These are phyloP conservation scores for Rhizopogon salebrosus DNA, from an alignment of 768 basidiomycete species.

Conservation along the genomic window DNA sequence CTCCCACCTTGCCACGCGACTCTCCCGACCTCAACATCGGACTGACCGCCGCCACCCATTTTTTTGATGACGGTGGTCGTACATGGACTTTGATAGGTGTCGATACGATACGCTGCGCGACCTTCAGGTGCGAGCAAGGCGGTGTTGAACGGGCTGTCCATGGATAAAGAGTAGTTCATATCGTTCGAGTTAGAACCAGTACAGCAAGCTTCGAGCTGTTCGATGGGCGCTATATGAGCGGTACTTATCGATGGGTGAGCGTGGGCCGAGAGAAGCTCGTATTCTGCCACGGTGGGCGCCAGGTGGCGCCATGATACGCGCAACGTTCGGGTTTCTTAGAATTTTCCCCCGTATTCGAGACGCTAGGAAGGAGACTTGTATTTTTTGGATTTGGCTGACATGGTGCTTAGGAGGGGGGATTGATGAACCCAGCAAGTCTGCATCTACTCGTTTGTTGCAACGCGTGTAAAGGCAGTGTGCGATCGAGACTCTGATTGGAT, in stretches of 20 bases:
- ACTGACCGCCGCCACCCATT: conserved; percentile 18
- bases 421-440: conserved; percentile 8
- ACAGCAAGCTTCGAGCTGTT: neutral
- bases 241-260: conserved; percentile 7
- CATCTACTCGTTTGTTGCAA: conserved; percentile 12
- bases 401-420: neutral
- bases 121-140: conserved; percentile 25
- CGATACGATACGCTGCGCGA: conserved; percentile 23
- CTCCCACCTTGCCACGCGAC: conserved; percentile 26
- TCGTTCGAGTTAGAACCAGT: neutral
- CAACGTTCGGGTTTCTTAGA: conserved; percentile 2
- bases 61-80: conserved; percentile 20
- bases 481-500: conserved; percentile 19
- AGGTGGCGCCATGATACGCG: conserved; percentile 2
- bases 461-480: conserved; percentile 25
- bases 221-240: conserved; percentile 11
- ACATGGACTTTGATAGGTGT: conserved; percentile 15
- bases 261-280: conserved; percentile 25
- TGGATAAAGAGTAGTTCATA: conserved; percentile 28
- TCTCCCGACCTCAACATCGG: conserved; percentile 21
- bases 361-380: neutral
- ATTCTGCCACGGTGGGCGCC: conserved; percentile 31
- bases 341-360: neutral
- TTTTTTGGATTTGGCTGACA: too few species aligned
- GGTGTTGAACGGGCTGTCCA: conserved; percentile 29